Evolutionary conservation across 441 rosid species (phyloP).

Genomic region (Pelargonium australe): DNA sequence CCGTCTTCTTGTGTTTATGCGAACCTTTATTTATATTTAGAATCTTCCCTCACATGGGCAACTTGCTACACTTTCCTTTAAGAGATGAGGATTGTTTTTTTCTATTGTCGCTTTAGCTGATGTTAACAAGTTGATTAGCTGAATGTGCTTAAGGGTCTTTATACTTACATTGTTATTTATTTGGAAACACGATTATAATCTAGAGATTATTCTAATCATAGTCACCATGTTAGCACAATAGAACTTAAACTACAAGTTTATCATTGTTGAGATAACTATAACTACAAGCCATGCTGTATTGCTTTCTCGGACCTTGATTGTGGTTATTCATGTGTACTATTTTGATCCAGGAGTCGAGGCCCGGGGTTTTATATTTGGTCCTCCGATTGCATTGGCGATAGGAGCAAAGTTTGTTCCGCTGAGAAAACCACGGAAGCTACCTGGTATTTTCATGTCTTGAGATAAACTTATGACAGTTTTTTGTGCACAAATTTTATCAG

Average conservation of each 20-base stretch:
- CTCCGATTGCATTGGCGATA: conserved; percentile 91
- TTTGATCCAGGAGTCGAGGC: conserved; percentile 80
- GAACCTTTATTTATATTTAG: conserved; percentile 20
- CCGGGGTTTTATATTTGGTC: conserved; percentile 92
- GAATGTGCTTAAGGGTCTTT: conserved; percentile 7
- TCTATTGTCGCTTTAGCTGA: conserved; percentile 18
- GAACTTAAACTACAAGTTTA: too few relatives aligned
- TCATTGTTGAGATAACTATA: too few relatives aligned
- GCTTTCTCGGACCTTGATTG: too few relatives aligned
- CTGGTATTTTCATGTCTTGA: conserved; percentile 40
- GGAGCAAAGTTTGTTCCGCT: conserved; percentile 95
- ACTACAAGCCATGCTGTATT: too few relatives aligned
- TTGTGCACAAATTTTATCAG: background rate
- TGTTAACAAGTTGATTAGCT: conserved; percentile 12
- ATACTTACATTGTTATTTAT: background rate
- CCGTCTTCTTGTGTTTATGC: conserved; percentile 34
- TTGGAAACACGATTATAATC: background rate
- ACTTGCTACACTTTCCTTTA: conserved; percentile 15
- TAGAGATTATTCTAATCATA: background rate
- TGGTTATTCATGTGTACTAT: background rate
- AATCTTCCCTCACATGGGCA: conserved; percentile 22
- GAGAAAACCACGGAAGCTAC: conserved; percentile 83
- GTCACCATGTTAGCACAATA: background rate
- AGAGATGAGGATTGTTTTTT: conserved; percentile 13
- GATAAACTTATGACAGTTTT: background rate